phyloP scores from a whole-genome alignment of 345 rosid species.

The Populus davidiana region DNA sequence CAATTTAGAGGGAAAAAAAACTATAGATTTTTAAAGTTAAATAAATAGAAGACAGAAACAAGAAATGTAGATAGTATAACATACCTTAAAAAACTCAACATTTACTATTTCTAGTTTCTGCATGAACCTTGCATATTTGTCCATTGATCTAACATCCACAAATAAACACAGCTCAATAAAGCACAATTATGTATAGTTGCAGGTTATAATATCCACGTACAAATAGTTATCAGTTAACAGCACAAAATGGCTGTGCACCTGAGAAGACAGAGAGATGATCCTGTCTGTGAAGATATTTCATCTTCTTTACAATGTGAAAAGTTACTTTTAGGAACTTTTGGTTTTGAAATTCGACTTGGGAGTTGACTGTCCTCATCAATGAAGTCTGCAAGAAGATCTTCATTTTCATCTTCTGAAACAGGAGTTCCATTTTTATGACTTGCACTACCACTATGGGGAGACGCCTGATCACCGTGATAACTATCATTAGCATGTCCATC shows the following conservation, averaged over 20 bases:
- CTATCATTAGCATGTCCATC: slow-evolving; percentile 38
- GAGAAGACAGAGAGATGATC: slow-evolving; percentile 92
- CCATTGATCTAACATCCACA: slow-evolving; percentile 72
- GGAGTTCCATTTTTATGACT: slow-evolving; percentile 53
- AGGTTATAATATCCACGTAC: background rate
- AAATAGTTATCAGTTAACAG: background rate
- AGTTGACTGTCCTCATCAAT: slow-evolving; percentile 99
- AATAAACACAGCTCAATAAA: slow-evolving; percentile 24
- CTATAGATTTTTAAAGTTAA: slow-evolving; percentile 10
- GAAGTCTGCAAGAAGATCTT: slow-evolving; percentile 94
- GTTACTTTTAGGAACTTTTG: slow-evolving; percentile 34
- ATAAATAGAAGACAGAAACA: slow-evolving; percentile 13
- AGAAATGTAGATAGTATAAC: slow-evolving; percentile 10
- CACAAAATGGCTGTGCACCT: slow-evolving; percentile 46
- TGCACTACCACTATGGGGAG: slow-evolving; percentile 34
- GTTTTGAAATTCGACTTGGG: slow-evolving; percentile 79
- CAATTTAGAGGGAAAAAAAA: slow-evolving; percentile 28
- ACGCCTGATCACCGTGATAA: slow-evolving; percentile 37
- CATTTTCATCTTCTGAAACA: slow-evolving; percentile 82
- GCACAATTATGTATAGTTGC: background rate
- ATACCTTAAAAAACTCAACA: slow-evolving; percentile 91
- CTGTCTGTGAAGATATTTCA: slow-evolving; percentile 78
- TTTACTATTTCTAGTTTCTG: slow-evolving; percentile 94
- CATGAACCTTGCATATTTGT: slow-evolving; percentile 96
- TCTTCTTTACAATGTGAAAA: slow-evolving; percentile 50